Percentiles rank a stretch among this genome's conserved stretches.
These are phyloP conservation scores for Singerocomus inundabilis DNA, from an alignment of 1,284 basidiomycete genomes.

Conservation along the genomic window DNA sequence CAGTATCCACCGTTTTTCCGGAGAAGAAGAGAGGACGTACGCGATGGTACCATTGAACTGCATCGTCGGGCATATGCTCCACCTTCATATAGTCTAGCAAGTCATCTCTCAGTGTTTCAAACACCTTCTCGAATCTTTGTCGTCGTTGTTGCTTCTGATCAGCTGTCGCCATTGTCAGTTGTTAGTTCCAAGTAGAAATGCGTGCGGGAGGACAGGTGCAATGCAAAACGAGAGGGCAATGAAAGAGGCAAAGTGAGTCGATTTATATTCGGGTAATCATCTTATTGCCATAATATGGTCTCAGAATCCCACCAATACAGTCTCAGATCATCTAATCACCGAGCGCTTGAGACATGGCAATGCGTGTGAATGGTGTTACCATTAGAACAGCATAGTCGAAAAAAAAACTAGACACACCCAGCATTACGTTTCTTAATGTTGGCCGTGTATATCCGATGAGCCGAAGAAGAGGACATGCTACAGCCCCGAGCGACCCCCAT, in stretches of 20 bases:
- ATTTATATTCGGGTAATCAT: conserved; percentile 7
- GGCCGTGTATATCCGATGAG: no score
- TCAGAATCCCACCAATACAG: no score
- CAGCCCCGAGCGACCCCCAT: no score
- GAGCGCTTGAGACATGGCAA: neutral
- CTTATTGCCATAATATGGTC: neutral
- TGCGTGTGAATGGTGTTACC: conserved; percentile 27
- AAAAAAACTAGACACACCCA: no score
- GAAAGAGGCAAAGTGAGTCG: neutral
- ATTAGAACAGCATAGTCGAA: conserved; percentile 13
- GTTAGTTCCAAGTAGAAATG: no score
- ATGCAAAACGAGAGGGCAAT: neutral
- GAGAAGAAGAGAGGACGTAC: conserved; percentile 35
- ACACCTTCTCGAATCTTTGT: conserved; percentile 31
- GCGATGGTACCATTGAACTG: conserved; percentile 60
- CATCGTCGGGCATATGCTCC: conserved; percentile 61
- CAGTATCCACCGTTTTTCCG: no score
- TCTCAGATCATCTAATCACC: neutral
- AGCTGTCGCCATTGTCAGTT: conserved; percentile 14
- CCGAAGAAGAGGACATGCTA: no score
- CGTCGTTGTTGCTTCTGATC: conserved; percentile 29
- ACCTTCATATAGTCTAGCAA: conserved; percentile 47
- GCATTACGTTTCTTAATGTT: no score
- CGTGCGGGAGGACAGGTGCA: neutral
- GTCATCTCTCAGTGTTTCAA: conserved; percentile 32